phyloP scores from a whole-genome alignment of 2,329 filamentous ascomycete genomes.

The Apiospora pterosperma region DNA sequence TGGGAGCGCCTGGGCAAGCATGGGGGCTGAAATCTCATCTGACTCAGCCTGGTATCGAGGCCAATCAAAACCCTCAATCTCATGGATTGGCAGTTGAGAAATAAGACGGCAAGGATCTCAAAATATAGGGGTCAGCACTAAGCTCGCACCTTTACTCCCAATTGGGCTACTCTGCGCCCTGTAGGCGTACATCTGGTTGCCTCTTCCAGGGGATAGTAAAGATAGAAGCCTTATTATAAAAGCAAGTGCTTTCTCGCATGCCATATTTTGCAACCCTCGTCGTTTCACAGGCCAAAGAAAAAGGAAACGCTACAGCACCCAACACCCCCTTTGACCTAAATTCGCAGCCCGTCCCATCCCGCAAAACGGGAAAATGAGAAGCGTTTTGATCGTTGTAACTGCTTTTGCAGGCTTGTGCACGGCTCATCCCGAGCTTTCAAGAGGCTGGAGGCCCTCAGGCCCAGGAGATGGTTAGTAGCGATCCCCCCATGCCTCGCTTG shows the following conservation, averaged over 20 bases:
- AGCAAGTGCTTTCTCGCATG: background rate
- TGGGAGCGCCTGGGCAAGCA: background rate
- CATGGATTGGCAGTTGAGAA: background rate
- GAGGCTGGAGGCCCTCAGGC: background rate
- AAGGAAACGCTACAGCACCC: background rate
- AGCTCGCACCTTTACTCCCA: background rate
- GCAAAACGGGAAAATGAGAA: background rate
- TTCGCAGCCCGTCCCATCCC: background rate
- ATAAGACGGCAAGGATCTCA: background rate
- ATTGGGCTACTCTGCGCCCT: background rate
- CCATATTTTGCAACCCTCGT: background rate
- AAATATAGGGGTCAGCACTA: background rate
- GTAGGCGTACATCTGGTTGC: background rate
- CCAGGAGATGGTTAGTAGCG: background rate
- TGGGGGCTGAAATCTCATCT: background rate
- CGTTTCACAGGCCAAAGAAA: background rate
- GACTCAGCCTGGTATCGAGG: background rate
- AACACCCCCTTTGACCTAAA: background rate
- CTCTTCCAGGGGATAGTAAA: background rate
- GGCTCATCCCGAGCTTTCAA: background rate
- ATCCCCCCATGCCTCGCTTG: background rate
- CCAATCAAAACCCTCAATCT: background rate
- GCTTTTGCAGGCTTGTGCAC: background rate
- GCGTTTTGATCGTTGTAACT: background rate
- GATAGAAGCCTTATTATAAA: background rate